Conservation (phyloP, 1,139 yeast genomes). For the Debaryomycetaceae sp. region DNA sequence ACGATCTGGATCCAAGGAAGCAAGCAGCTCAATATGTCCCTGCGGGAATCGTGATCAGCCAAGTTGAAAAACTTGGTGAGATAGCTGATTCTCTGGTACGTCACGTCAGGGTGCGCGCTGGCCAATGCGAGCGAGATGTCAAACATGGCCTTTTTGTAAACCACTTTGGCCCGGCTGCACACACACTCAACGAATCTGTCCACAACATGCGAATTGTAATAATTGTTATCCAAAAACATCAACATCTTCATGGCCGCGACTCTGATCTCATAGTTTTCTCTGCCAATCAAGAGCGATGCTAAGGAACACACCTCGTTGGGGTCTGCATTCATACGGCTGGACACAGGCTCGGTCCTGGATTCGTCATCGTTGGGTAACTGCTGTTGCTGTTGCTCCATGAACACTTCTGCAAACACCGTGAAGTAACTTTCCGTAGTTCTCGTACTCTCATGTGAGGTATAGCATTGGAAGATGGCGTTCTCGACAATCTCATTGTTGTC, state of each 20-base stretch:
- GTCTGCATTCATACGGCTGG: slow-evolving; percentile 23
- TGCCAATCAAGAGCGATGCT: slow-evolving; percentile 67
- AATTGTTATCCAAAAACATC: slow-evolving; percentile 49
- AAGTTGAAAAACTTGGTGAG: slow-evolving; percentile 65
- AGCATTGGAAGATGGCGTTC: slow-evolving; percentile 68
- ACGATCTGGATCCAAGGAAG: slow-evolving; percentile 89
- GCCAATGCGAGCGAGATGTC: slow-evolving; percentile 65
- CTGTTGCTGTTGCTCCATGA: slow-evolving; percentile 35
- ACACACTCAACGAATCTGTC: slow-evolving; percentile 57
- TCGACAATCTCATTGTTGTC: slow-evolving; percentile 53
- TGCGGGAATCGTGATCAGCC: slow-evolving; percentile 53
- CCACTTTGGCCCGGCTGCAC: slow-evolving; percentile 62
- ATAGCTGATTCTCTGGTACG: slow-evolving; percentile 63
- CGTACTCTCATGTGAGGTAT: slow-evolving; percentile 47
- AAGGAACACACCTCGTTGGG: slow-evolving; percentile 61
- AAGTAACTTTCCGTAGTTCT: slow-evolving; percentile 66
- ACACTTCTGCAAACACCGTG: slow-evolving; percentile 62
- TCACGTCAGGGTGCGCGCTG: slow-evolving; percentile 45
- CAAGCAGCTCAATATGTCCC: slow-evolving; percentile 75
- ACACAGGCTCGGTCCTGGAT: no score
- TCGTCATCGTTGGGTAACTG: not conserved
- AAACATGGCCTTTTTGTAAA: slow-evolving; percentile 72
- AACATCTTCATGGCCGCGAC: slow-evolving; percentile 58
- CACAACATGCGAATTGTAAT: slow-evolving; percentile 41
- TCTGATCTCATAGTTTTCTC: slow-evolving; percentile 56